A percentile compares a stretch with the other conserved stretches of the same genome.
Evolutionary conservation across 176 grass and related monocot genomes (phyloP).

Genomic region (Rhynchospora tenuis): DNA sequence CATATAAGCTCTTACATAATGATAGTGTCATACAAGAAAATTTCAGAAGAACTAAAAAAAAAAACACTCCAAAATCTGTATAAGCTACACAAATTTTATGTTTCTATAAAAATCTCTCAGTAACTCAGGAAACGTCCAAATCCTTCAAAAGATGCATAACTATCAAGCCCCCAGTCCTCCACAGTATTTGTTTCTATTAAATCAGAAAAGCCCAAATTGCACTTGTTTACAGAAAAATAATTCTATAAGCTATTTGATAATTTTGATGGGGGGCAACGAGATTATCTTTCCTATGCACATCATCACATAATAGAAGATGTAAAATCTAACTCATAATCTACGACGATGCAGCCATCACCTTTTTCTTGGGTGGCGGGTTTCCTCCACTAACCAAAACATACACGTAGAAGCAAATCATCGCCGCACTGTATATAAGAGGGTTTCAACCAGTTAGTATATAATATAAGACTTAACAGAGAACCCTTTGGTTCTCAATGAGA

Average conservation of each 20-base stretch:
- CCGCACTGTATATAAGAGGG: conserved; percentile 27
- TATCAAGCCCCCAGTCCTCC: neutral
- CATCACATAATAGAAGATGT: neutral
- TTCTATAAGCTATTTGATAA: neutral
- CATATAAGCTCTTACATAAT: neutral
- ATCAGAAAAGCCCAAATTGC: neutral
- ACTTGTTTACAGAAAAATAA: neutral
- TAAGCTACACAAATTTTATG: conserved; percentile 1
- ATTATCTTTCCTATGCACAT: neutral
- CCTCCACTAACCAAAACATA: conserved; percentile 75
- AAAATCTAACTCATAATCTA: conserved; percentile 14
- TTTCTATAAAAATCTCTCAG: neutral
- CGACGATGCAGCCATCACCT: conserved; percentile 24
- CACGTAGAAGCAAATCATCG: conserved; percentile 79
- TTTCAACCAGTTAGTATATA: neutral
- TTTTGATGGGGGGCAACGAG: neutral
- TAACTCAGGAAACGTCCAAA: neutral
- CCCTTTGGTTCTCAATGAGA: neutral
- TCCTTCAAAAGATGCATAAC: too few relatives aligned
- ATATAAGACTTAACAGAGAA: neutral
- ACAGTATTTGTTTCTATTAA: too few relatives aligned
- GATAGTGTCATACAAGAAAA: neutral
- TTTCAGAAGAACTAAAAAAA: neutral
- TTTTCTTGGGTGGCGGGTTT: conserved; percentile 79
- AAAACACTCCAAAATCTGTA: neutral